Evolutionary conservation across 139 green algal genomes (phyloP), one percentile per base, ranked within the genome.

Genomic region (Tetraselmis chui): DNA sequence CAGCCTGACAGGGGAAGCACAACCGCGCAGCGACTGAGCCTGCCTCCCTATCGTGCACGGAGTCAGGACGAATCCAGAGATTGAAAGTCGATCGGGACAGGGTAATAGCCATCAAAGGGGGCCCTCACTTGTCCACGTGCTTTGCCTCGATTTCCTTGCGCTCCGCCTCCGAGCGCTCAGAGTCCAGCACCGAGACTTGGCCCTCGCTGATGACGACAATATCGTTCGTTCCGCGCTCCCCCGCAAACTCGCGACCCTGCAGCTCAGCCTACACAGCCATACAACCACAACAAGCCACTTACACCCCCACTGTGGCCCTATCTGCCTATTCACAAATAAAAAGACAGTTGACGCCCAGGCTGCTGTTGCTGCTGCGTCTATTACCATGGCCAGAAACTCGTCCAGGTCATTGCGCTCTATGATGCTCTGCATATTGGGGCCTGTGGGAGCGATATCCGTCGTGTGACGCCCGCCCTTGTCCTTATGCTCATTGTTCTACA

Each of bases 381-480:
- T 67, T 80, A 96, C 94, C 92, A 98, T 96, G 29, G 84, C 89
- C 89, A 99, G 94, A 26, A 99, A 86, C 85, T 98, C 95, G 1
- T 95, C 94, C 78, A 99, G 88, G 80, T 98, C 96, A 78, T 93
- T 95, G 0, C 86, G 83, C 76, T 98, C 94, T 22, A 99, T 82
- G 22, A 97, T 89, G 25, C 88, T 95, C 83, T 95, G 90, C 84
- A 98, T 95, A 83, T 86, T 90, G 23, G 32, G 45, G 23, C 28
- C 76, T 27, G 76, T 1, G n/a, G 59, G 28, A 25, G 28, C 32
- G 25, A 82, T 76, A 31, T 79, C 75, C 0, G 93, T 96, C 2
- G 93, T 96, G 86, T 97, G 88, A 18, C 90, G 79, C 31, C 29
- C 26, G 29, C 76, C 76, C 25, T 79, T 79, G 76, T 31, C 76